Evolutionary conservation across 352 stramenopile species (phyloP), one percentile per base, ranked within the genome.

Genomic region (Globisporangium paddicum): DNA sequence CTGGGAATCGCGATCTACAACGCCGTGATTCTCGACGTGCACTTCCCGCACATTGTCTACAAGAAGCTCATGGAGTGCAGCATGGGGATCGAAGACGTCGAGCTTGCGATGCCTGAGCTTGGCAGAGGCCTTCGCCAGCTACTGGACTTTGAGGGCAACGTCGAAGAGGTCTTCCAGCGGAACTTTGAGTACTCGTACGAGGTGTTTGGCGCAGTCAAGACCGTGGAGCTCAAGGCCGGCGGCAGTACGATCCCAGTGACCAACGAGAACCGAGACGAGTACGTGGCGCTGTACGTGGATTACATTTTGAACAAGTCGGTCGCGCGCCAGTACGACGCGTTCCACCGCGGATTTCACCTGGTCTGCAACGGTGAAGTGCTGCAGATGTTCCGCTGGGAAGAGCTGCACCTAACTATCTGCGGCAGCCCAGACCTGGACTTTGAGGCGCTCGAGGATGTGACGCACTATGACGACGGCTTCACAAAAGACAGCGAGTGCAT

Each of bases 1-100:
- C 63, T 93, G 5, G 86, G 78, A 23, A 58, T 95, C 8, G 86
- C 86, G 13, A 91, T 95, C 42, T 95, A 95, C 64, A 95, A 95
- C 25, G 72, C 75, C 9, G 83, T 95, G 23, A 93, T 95, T 38
- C 56, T 95, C 23, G 85, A 95, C 30, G 64, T 95, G 8, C 81
- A 82, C 32, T 93, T 95, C 51, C 86, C 86, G 0, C 79, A 86
- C 32, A 73, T 82, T 23, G 78, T 94, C 44, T 94, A 93, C 71
- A 94, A 94, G 60, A 91, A 90, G 49, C 68, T 94, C 1, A 86
- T 91, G 77, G 58, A 69, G 5, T 79, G 68, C 38, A 19, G 60
- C 8, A 48, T 90, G 38, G 80, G 62, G 30, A 63, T 93, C 16
- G 62, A 69, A 18, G 83, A 93, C 60, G 58, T 93, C 1, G 81